Conservation (phyloP, 2,329 filamentous ascomycete genomes). For the Colletotrichum echinochloae region DNA sequence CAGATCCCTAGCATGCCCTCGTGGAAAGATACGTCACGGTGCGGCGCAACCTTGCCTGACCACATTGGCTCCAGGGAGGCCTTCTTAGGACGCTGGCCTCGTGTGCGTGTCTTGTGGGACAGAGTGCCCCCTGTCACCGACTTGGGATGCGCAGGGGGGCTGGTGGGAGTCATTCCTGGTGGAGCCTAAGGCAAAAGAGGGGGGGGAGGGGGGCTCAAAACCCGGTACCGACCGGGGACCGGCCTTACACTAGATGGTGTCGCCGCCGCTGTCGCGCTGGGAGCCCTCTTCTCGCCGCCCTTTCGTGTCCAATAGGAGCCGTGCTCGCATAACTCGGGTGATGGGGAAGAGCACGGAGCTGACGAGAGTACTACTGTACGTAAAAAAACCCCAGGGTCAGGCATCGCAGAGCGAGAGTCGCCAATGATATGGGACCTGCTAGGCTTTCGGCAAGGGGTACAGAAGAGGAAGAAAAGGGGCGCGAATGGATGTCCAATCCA, state of each 20-base stretch:
- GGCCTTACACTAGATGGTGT: constrained; percentile 26
- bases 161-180: constrained; percentile 17
- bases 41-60: constrained; percentile 37
- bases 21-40: constrained; percentile 36
- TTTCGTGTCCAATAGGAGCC: constrained; percentile 22
- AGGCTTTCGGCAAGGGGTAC: constrained; percentile 31
- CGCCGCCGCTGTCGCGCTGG: constrained; percentile 36
- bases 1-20: constrained; percentile 32
- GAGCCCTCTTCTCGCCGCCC: constrained; percentile 25
- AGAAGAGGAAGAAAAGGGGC: constrained; percentile 15
- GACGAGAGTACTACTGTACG: no score
- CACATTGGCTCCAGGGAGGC: constrained; percentile 29
- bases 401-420: constrained; percentile 40
- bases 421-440: constrained; percentile 42
- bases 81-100: constrained; percentile 19
- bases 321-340: constrained; percentile 3
- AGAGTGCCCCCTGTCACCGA: constrained; percentile 23
- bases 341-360: not conserved
- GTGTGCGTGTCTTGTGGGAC: constrained; percentile 11
- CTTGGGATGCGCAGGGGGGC: constrained; percentile 19
- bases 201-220: constrained; percentile 4
- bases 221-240: constrained; percentile 19
- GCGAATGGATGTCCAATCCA: constrained; percentile 15
- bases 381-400: constrained; percentile 27
- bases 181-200: constrained; percentile 21